Conservation (phyloP, 1,284 basidiomycete species). For the Trichosporon sp. region DNA sequence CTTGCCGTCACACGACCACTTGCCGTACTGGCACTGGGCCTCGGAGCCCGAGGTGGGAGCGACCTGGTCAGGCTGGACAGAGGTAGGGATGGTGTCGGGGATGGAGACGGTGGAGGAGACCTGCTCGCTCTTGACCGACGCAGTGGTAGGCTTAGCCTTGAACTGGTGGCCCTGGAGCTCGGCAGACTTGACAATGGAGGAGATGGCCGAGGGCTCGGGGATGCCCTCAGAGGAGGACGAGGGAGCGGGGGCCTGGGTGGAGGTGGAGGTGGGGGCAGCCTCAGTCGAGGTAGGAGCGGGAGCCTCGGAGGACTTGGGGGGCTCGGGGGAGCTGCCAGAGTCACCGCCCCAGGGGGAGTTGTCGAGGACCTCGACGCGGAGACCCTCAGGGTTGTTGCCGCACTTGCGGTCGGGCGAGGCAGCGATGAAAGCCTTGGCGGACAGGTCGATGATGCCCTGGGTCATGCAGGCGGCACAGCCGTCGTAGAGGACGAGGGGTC, state of each 20-base stretch:
- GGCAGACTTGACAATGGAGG: conserved; percentile 15
- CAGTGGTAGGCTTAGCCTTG: conserved; percentile 17
- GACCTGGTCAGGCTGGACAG: conserved; percentile 15
- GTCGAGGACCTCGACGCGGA: conserved; percentile 40
- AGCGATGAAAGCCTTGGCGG: conserved; percentile 34
- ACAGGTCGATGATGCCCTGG: conserved; percentile 40
- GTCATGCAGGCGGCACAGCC: conserved; percentile 40
- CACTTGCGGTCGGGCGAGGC: conserved; percentile 33
- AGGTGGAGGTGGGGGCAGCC: not conserved
- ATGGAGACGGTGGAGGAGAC: conserved; percentile 19
- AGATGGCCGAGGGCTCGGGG: conserved; percentile 13
- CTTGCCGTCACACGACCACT: conserved; percentile 41
- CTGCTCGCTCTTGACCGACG: not conserved
- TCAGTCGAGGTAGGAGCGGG: conserved; percentile 6
- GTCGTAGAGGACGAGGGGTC: conserved; percentile 46
- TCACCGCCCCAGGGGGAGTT: conserved; percentile 25
- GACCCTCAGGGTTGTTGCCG: conserved; percentile 41
- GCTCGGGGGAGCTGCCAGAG: conserved; percentile 4
- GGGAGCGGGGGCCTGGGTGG: conserved; percentile 1
- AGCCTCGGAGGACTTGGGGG: conserved; percentile 18
- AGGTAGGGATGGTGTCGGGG: conserved; percentile 8
- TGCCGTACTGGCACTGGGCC: conserved; percentile 37
- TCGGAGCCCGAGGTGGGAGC: conserved; percentile 19
- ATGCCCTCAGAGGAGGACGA: not conserved
- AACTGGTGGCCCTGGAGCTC: conserved; percentile 11